Base-by-base conservation (phyloP, 1,284 basidiomycete species). In the Phellopilus nigrolimitatus region DNA sequence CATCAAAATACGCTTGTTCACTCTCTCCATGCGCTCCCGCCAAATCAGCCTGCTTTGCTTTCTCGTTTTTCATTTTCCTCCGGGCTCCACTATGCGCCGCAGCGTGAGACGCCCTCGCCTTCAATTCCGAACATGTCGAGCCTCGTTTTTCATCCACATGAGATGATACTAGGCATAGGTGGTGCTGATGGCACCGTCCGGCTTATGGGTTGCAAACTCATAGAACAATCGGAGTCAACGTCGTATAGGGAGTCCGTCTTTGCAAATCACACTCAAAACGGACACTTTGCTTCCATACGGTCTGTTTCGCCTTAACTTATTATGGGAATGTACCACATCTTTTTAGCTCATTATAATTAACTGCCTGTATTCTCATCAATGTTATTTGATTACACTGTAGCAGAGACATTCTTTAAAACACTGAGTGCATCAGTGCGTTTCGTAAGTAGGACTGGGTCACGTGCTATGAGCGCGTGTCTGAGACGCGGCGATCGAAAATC, bases 111-210 rank as follows among this genome's bases (percentile, higher is more conserved):
- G 31, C 73, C 79, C 3, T 81, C 79, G 13, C 70, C 75, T 1
- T 84, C 75, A 62, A 81, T 84, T 50, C 79, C 82, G 31, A 72
- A 83, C 53, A 70, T 70, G 34, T 80, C 77, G 48, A 83, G 83
- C 15, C 67, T 90, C 37, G 71, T 72, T 2, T 91, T 91, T 73
- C 88, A 91, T 65, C 88, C 88, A 4, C 74, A 76, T 53, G 86
- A 91, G 66, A 89, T 91, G 88, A 62, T 91, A 51, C 87, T 82
- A 60, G 86, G 80, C 13, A 64, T 84, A 22, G 87, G 88, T 19
- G 76, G 78, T 44, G 76, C 82, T 51, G 88, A 91, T 65, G 87
- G 88, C 6, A 75, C 74, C 52, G 75, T 76, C 28, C 74, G 69
- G 21, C 67, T 76, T 49, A 68, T 68, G 49, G 75, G 74, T 22